These are phyloP conservation scores for Pseudisothecium myosuroides DNA, from an alignment of 225 moss, liverwort and hornwort species.

Conservation along the genomic window DNA sequence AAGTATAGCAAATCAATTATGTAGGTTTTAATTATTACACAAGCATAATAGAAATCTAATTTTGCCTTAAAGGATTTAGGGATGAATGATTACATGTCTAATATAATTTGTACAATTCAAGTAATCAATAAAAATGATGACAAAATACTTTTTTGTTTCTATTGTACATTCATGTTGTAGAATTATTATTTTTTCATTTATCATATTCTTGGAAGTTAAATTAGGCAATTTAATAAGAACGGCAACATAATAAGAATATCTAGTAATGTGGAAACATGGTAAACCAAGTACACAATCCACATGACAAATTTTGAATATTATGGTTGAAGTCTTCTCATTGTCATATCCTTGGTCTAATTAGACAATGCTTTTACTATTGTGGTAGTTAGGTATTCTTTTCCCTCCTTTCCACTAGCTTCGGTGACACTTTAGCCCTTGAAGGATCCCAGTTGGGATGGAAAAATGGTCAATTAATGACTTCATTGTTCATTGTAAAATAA, in stretches of 20 bases:
- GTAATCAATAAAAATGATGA: not conserved
- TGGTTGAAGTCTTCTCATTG: not conserved
- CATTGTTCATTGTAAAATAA: not conserved
- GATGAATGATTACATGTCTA: not conserved
- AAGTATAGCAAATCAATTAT: not conserved
- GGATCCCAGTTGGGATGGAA: not conserved
- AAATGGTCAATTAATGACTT: not conserved
- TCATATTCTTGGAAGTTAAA: not conserved
- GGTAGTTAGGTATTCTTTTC: fast-evolving
- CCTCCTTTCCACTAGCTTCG: fast-evolving
- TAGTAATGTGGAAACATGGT: fast-evolving
- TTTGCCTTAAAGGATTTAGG: not conserved
- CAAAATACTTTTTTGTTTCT: not conserved
- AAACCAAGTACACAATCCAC: fast-evolving
- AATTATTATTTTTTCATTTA: not conserved
- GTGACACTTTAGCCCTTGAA: not conserved
- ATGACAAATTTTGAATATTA: not conserved
- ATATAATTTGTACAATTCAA: not conserved
- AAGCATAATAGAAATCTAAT: not conserved
- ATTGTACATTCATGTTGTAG: fast-evolving
- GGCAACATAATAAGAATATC: not conserved
- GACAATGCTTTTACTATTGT: not conserved
- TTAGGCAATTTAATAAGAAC: fast-evolving
- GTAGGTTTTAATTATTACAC: not conserved
- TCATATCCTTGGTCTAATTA: not conserved